phyloP scores from a whole-genome alignment of 1,284 basidiomycete genomes.

The Rhodotorula sp. region DNA sequence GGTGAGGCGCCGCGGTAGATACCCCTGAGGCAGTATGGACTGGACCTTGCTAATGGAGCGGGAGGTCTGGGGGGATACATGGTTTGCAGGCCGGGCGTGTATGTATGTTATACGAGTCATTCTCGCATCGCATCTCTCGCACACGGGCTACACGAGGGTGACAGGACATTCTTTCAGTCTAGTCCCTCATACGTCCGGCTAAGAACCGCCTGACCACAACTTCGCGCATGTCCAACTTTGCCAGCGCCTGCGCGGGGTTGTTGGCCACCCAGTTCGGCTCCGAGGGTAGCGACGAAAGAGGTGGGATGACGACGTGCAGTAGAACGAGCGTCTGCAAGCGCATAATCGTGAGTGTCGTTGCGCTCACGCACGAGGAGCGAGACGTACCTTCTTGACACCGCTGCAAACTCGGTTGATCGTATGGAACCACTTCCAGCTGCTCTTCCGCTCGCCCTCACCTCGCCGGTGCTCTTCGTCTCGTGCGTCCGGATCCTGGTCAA shows the following conservation, averaged over 20 bases:
- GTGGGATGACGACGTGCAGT: conserved; percentile 86
- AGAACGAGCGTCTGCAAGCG: conserved; percentile 73
- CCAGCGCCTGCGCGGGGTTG: conserved; percentile 47
- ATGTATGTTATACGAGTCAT: background rate
- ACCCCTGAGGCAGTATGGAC: background rate
- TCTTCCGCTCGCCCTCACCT: conserved; percentile 45
- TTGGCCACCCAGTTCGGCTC: conserved; percentile 24
- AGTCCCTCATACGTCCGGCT: conserved; percentile 88
- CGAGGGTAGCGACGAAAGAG: conserved; percentile 56
- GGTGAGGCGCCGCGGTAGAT: conserved; percentile 5
- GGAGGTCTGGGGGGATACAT: background rate
- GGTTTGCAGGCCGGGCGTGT: background rate
- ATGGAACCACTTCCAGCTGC: conserved; percentile 92
- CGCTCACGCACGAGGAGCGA: background rate
- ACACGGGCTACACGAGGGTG: too few species aligned
- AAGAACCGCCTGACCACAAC: conserved; percentile 82
- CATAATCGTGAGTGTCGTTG: background rate
- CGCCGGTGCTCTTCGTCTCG: conserved; percentile 14
- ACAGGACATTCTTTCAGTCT: conserved; percentile 31
- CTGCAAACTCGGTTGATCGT: conserved; percentile 96
- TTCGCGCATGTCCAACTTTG: conserved; percentile 75
- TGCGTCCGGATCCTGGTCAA: conserved; percentile 2
- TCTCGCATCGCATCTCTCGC: background rate
- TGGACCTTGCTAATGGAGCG: background rate
- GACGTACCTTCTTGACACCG: conserved; percentile 84